phyloP scores from a whole-genome alignment of 139 green algal genomes.

The Eudorina sp. region DNA sequence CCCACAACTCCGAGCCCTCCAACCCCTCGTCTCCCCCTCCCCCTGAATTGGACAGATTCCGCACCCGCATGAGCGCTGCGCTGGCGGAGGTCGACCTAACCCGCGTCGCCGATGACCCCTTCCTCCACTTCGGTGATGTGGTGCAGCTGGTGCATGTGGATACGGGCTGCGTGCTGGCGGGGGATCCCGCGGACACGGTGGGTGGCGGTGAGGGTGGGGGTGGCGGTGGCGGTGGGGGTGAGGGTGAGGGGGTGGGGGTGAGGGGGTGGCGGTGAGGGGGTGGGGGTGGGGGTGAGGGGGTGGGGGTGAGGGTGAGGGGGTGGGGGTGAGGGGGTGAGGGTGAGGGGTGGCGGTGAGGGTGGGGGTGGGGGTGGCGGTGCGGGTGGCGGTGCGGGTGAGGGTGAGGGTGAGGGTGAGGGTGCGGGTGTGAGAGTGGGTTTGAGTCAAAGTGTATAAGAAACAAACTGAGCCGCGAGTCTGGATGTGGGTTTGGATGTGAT shows the following conservation, averaged over 20 bases:
- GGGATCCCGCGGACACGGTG: conserved; percentile 64
- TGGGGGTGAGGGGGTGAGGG: not conserved
- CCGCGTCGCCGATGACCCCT: conserved; percentile 61
- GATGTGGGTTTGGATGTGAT: too few species aligned
- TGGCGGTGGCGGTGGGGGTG: not conserved
- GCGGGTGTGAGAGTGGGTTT: too few species aligned
- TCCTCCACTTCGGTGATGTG: conserved; percentile 77
- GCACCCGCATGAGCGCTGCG: conserved; percentile 59
- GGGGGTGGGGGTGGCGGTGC: too few species aligned
- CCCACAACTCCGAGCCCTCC: not conserved
- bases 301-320: not conserved
- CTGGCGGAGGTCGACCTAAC: conserved; percentile 68
- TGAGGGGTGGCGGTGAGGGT: too few species aligned
- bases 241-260: not conserved
- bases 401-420: too few species aligned
- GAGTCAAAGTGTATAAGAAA: too few species aligned
- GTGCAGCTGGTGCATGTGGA: conserved; percentile 68
- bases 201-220: too few species aligned
- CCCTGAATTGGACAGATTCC: conserved; percentile 48
- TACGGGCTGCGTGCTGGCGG: conserved; percentile 62
- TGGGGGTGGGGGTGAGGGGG: not conserved
- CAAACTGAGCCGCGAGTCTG: too few species aligned
- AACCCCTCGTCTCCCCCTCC: not conserved
- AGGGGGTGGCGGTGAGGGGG: not conserved
- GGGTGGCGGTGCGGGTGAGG: too few species aligned